phyloP scores from a whole-genome alignment of 495 filamentous ascomycete species.

The Penicillium paxilli region DNA sequence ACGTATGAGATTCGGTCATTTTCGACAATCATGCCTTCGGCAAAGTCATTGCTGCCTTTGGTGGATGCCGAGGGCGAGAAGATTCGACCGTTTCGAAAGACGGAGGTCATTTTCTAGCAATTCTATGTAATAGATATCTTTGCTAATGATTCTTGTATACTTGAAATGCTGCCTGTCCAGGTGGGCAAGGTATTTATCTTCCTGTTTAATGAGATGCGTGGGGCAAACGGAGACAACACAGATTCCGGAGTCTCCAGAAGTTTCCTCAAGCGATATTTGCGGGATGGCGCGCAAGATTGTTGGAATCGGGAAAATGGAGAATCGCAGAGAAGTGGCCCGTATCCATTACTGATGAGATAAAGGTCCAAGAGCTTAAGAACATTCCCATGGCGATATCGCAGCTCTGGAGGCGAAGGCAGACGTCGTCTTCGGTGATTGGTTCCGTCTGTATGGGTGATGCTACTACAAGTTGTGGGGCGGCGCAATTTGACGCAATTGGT shows the following conservation, averaged over 20 bases:
- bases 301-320: not conserved
- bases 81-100: constrained; percentile 49
- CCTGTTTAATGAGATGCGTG: constrained; percentile 14
- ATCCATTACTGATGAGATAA: not conserved
- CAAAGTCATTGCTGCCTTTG: constrained; percentile 31
- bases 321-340: not conserved
- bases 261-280: constrained; percentile 10
- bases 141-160: too few species aligned
- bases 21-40: constrained; percentile 39
- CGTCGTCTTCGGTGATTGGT: not conserved
- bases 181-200: constrained; percentile 3
- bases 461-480: constrained; percentile 5
- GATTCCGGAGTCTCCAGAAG: constrained; percentile 11
- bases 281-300: not conserved
- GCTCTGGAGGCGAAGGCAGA: not conserved
- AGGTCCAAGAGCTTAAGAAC: not conserved
- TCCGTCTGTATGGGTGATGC: not conserved
- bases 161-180: too few species aligned
- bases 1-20: constrained; percentile 39
- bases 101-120: constrained; percentile 28
- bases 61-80: constrained; percentile 32
- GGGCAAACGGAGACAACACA: constrained; percentile 2
- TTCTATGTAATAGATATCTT: too few species aligned
- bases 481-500: constrained; percentile 33
- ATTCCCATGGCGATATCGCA: not conserved